Base-by-base conservation (phyloP, 352 stramenopile genomes). In the Blastocystis sp. region DNA sequence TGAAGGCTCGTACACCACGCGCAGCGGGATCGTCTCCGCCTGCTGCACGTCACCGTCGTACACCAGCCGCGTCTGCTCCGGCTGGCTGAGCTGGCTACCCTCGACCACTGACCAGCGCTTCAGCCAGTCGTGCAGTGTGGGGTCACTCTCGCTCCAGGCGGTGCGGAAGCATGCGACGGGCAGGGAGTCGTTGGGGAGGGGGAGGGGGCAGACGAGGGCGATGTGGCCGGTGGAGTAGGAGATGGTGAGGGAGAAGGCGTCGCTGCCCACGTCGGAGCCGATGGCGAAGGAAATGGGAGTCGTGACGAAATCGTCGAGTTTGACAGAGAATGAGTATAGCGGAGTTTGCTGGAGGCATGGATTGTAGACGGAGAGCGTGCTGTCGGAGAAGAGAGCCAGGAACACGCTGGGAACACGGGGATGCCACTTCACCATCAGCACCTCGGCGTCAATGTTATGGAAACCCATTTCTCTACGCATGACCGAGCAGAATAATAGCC, bases 221-320 rank as follows among this genome's bases (percentile, higher is more conserved):
- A 81, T 54, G 14, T 64, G 9, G 11, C 42, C 42, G 3, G 48
- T 65, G 10, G 71, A 63, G 42, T 81, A 63, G 42, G 42, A 64
- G 38, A 81, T 54, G 52, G 65, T 66, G 4, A 81, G 28, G 34
- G 42, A 64, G 38, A 81, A 81, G n/a, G 62, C 43, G 66, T 81
- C 71, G 38, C 52, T 81, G 28, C 71, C 71, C 3, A 21, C 14
- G 40, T 4, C 19, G 17, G 42, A 45, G n/a, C 71, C 71, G 66
- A 81, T 40, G 19, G 38, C n/a, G 19, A 59, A 64, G 9, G 10
- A 17, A 81, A 66, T 40, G 71, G 71, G 42, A 21, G 21, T 9
- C 19, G 38, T 21, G 17, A 14, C 10, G 2, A 9, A 11, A 63
- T 62, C 52, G 3, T 52, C 34, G 66, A 28, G 0, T 17, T 19